Conservation (phyloP, 768 basidiomycete species). For the Podaxis pistillaris region DNA sequence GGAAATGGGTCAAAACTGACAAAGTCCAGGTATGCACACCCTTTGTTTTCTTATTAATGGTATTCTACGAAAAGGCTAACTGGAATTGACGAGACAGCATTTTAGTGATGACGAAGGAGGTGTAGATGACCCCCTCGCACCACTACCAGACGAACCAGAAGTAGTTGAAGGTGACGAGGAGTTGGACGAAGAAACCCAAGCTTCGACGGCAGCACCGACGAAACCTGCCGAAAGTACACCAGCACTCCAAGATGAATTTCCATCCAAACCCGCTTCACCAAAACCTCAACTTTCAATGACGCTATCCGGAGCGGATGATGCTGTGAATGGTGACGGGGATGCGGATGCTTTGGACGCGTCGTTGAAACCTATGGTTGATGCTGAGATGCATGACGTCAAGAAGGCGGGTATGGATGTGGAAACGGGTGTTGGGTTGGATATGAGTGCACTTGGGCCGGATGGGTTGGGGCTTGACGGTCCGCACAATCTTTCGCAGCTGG, state of each 20-base stretch:
- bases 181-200: constrained; percentile 65
- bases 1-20: constrained; percentile 80
- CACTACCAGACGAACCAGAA: constrained; percentile 76
- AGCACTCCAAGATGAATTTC: constrained; percentile 41
- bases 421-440: constrained; percentile 53
- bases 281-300: constrained; percentile 63
- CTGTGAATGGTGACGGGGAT: constrained; percentile 28
- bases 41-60: not conserved
- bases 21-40: constrained; percentile 61
- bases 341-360: constrained; percentile 50
- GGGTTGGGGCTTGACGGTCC: constrained; percentile 53
- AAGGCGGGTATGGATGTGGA: constrained; percentile 37
- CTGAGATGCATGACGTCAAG: constrained; percentile 36
- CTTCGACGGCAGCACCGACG: constrained; percentile 26
- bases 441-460: constrained; percentile 65
- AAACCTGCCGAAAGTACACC: constrained; percentile 39
- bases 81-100: constrained; percentile 52
- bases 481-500: constrained; percentile 58
- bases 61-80: constrained; percentile 2
- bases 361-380: constrained; percentile 50
- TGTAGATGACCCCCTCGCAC: constrained; percentile 76
- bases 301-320: constrained; percentile 31
- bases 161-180: constrained; percentile 75
- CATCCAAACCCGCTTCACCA: constrained; percentile 58
- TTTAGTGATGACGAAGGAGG: constrained; percentile 87